Base-by-base conservation (phyloP, 441 rosid species). In the Jatropha multifida region DNA sequence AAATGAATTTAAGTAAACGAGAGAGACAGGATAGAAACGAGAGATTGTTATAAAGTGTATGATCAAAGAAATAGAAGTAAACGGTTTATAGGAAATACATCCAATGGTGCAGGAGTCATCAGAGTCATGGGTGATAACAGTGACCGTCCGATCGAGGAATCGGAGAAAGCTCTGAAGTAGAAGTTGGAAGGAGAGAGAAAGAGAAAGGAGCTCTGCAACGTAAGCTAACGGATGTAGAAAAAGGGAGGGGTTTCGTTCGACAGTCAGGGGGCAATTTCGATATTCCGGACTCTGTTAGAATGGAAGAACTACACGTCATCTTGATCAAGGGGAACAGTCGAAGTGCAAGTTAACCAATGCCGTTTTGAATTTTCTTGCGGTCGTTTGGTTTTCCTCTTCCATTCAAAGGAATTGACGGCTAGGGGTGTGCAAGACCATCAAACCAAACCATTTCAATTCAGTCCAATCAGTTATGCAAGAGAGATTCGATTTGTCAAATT, bases 71-170 rank as follows among this genome's bases (percentile, higher is more conserved):
- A 17, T 65, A 66, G 41, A 14, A 64, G 74, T 27, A 75, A 78
- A 51, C 71, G 51, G 51, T 65, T 15, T 40, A 4, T 32, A 32
- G 74, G 51, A 59, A 68, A 79, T 90, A 93, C 97, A 82, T 91
- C 93, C 70, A 88, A 79, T 71, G 93, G 92, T 23, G 91, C 89
- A 74, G 93, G 86, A 78, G 93, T 85, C 89, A 88, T 83, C 87
- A 90, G 82, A 84, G 98, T 93, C 96, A 93, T 93, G 79, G 82
- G 68, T 65, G 76, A 64, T 15, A 56, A 26, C 38, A 23, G 51
- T 75, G 48, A 71, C 56, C 70, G 83, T 42, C 62, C 83, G 87
- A 85, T 86, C 84, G 72, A 78, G 44, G 66, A 83, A 83, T 78
- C 84, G 68, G 76, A 80, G 67, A 65, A 59, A 72, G 74, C 54